Evolutionary conservation across 108 stramenopile species (phyloP).

Genomic region (Conticribra guillardii): DNA sequence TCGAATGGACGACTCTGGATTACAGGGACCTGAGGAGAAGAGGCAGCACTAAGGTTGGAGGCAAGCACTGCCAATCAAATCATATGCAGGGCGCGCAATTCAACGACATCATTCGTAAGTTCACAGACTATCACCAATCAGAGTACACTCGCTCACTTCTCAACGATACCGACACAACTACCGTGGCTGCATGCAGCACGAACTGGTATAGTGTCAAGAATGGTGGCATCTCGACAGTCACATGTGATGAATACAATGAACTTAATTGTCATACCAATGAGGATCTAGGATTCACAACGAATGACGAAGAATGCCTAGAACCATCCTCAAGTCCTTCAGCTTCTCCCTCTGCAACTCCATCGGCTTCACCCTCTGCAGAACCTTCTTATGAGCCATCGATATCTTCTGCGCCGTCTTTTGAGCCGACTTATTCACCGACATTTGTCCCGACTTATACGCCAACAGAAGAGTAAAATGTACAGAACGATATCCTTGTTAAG

Average conservation of each 20-base stretch:
- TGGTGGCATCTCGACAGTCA: conserved; percentile 11
- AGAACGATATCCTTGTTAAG: too few species aligned
- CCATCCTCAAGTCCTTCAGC: conserved; percentile 10
- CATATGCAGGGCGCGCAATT: conserved; percentile 3
- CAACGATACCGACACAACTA: conserved; percentile 17
- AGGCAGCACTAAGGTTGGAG: neutral
- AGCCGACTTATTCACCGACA: neutral
- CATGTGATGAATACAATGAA: conserved; percentile 17
- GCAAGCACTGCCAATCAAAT: neutral
- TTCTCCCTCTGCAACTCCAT: neutral
- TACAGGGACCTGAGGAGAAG: neutral
- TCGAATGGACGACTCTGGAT: neutral
- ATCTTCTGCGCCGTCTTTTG: neutral
- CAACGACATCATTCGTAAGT: neutral
- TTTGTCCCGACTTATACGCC: neutral
- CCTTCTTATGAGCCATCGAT: neutral
- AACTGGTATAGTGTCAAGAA: conserved; percentile 24
- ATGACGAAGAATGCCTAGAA: conserved; percentile 4
- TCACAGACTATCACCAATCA: conserved; percentile 1
- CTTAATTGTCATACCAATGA: conserved; percentile 11
- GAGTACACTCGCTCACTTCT: conserved; percentile 12
- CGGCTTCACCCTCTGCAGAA: neutral
- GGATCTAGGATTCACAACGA: conserved; percentile 11
- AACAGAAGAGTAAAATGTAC: too few species aligned
- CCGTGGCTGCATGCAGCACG: conserved; percentile 13